Conservation (phyloP, 768 basidiomycete genomes). For the Leccinum olivaceopallidum region DNA sequence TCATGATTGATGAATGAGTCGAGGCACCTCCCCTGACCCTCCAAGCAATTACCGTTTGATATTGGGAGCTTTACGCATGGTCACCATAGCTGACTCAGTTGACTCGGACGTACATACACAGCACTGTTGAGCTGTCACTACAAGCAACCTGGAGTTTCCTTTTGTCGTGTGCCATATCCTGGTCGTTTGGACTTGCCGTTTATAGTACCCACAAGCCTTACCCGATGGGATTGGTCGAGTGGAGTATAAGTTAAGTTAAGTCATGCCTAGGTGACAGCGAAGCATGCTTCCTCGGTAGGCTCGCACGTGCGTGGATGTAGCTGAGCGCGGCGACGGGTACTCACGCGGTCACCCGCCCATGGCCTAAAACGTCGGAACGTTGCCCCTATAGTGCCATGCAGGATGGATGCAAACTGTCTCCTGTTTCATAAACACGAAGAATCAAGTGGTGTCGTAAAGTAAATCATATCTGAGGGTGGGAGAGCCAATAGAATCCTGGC, state of each 20-base stretch:
- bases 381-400: background rate
- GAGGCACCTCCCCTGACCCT: background rate
- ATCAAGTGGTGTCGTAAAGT: background rate
- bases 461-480: no score
- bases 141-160: background rate
- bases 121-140: constrained; percentile 3
- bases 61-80: constrained; percentile 2
- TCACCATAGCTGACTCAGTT: background rate
- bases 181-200: background rate
- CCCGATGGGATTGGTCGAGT: background rate
- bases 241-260: background rate
- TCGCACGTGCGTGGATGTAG: background rate
- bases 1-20: constrained; percentile 18
- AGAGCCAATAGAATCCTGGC: no score
- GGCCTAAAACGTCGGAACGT: background rate
- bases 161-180: background rate
- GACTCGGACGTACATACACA: constrained; percentile 3
- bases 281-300: background rate
- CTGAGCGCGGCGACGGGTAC: background rate
- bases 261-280: background rate
- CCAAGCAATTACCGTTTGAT: background rate
- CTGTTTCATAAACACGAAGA: constrained; percentile 4
- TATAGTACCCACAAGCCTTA: background rate
- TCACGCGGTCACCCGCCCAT: background rate
- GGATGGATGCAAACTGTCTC: background rate